Evolutionary conservation across 75 land plant species (phyloP), one percentile per base, ranked within the genome.

Genomic region (Sequoiadendron giganteum): DNA sequence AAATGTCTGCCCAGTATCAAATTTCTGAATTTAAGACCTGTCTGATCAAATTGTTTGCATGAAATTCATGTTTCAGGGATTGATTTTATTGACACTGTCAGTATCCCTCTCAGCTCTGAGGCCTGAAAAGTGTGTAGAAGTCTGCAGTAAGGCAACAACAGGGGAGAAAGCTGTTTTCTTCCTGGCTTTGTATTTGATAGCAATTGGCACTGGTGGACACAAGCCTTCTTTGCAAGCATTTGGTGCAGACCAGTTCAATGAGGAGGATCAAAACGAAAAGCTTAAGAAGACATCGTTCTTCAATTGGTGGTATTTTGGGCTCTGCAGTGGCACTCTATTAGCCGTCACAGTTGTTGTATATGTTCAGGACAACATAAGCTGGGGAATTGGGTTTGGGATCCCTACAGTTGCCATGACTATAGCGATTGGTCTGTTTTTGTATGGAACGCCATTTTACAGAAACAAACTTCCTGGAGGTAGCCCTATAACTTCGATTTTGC

Each of bases 241-340:
- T 87, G 91, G 93, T 28, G 93, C 93, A 10, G 91, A 90, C 79
- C 93, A 92, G 85, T 92, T 92, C 77, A 89, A 92, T 70, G 91
- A 92, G 76, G 86, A 88, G 34, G 91, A 92, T 77, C 2, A 25
- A 42, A 13, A 4, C 1, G 93, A 92, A 56, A 88, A 61, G 28
- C 61, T 43, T 32, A 88, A 42, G 78, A 90, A 90, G 86, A 78
- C 43, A 7, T 92, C 93, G 0, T 92, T 90, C 75, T 92, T 92
- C 85, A 92, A 92, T 81, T 92, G 91, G 95, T 95, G 92, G 93
- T 91, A 90, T 28, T 92, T 90, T 61, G 90, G 91, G 5, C 86
- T 92, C 34, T 88, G 88, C 19, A 52, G 88, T n/a, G 93, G 90
- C 2, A 88, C 65, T 4, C 47, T 92, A 3, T 0, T 92, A 5